Conservation (phyloP, 768 basidiomycete species). For the Boletus huronensis region DNA sequence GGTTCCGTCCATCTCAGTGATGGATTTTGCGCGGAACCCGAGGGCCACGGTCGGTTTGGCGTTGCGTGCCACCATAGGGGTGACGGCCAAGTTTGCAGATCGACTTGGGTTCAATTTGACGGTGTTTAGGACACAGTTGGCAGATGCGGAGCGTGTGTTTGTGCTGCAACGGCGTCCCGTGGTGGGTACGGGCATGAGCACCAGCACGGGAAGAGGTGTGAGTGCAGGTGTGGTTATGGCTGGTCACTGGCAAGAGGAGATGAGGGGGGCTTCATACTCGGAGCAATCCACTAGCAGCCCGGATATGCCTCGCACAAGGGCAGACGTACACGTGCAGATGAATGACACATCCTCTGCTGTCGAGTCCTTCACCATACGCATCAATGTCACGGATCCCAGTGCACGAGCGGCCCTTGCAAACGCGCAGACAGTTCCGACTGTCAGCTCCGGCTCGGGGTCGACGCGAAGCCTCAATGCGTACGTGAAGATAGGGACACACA, state of each 20-base stretch:
- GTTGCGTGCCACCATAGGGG: conserved; percentile 9
- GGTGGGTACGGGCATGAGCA: background rate
- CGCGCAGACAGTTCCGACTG: conserved; percentile 1
- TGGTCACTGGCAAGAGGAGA: conserved; percentile 4
- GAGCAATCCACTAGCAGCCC: background rate
- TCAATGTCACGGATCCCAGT: conserved; percentile 20
- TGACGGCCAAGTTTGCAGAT: conserved; percentile 4
- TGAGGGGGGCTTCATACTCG: background rate
- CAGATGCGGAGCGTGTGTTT: conserved; percentile 16
- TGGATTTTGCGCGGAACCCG: conserved; percentile 9
- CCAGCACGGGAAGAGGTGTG: background rate
- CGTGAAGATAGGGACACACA: conserved; percentile 15
- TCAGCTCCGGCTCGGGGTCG: background rate
- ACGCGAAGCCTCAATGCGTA: background rate
- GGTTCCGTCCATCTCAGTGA: conserved; percentile 3
- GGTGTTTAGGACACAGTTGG: conserved; percentile 15
- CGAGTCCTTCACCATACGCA: conserved; percentile 13
- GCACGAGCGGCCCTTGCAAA: conserved; percentile 14
- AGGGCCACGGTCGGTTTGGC: conserved; percentile 14
- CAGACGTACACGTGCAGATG: conserved; percentile 15
- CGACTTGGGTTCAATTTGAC: conserved; percentile 14
- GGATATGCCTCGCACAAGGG: background rate
- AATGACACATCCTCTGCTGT: background rate
- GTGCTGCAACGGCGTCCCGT: conserved; percentile 17
- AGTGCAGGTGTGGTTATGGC: background rate